A percentile compares a stretch with the other conserved stretches of the same genome.
phyloP scores from a whole-genome alignment of 768 basidiomycete genomes.

The Lactarius hengduanensis region DNA sequence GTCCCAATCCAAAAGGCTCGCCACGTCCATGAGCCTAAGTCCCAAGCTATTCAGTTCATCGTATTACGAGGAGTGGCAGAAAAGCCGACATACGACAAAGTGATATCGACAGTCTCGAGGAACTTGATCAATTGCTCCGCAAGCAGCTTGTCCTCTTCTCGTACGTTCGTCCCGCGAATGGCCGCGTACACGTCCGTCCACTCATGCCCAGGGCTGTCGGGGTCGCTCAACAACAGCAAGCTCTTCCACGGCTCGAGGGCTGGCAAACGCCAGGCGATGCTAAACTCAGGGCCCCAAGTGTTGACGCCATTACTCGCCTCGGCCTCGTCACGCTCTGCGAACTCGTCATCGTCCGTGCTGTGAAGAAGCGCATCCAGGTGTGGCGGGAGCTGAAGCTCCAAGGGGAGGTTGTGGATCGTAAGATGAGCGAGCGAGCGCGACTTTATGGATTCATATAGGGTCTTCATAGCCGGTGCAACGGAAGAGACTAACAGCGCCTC shows the following conservation, averaged over 20 bases:
- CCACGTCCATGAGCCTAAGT: conserved; percentile 67
- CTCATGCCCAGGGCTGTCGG: conserved; percentile 45
- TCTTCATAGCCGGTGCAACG: conserved; percentile 76
- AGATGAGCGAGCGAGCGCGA: conserved; percentile 73
- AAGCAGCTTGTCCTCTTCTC: conserved; percentile 61
- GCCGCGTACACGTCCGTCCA: conserved; percentile 55
- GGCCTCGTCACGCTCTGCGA: conserved; percentile 45
- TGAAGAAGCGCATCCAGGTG: conserved; percentile 71
- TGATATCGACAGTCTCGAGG: conserved; percentile 68
- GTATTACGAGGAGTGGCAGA: neutral
- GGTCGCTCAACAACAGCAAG: conserved; percentile 67
- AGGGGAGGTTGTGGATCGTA: conserved; percentile 70
- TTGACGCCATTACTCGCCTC: conserved; percentile 50
- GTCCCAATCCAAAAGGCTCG: conserved; percentile 78
- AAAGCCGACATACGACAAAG: conserved; percentile 60
- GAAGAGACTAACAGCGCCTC: conserved; percentile 66
- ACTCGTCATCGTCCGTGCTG: conserved; percentile 56
- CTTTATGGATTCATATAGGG: conserved; percentile 77
- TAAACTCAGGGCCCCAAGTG: conserved; percentile 67
- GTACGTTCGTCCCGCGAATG: conserved; percentile 56
- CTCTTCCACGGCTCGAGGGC: conserved; percentile 90
- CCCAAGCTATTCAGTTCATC: neutral
- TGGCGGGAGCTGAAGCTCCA: conserved; percentile 87
- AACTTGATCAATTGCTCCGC: conserved; percentile 75
- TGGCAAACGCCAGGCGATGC: conserved; percentile 71